These are phyloP conservation scores for Ustilago sp. DNA, from an alignment of 1,284 basidiomycete species.

Conservation along the genomic window DNA sequence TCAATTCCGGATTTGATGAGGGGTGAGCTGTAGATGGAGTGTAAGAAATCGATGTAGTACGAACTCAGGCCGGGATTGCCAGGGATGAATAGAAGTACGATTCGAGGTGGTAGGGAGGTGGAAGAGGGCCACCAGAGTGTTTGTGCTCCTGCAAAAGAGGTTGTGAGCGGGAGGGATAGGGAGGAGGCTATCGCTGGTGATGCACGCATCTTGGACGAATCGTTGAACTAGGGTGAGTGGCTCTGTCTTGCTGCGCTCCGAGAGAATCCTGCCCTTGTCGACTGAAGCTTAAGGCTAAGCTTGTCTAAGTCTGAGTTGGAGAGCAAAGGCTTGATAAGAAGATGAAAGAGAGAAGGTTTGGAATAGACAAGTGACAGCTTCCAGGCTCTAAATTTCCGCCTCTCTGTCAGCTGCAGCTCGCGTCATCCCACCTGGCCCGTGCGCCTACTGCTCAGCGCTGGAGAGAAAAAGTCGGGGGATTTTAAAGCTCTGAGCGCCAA, in stretches of 20 bases:
- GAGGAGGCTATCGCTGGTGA: constrained; percentile 24
- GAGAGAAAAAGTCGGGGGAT: constrained; percentile 3
- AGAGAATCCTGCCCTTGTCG: neutral
- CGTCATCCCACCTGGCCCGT: constrained; percentile 7
- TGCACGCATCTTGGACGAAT: constrained; percentile 12
- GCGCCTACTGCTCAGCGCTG: neutral
- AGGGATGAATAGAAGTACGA: constrained; percentile 57
- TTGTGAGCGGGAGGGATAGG: constrained; percentile 36
- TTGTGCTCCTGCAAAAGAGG: constrained; percentile 47
- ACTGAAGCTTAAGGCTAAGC: neutral
- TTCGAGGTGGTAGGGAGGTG: constrained; percentile 17
- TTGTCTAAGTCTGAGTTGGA: neutral
- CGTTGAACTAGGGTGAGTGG: no score
- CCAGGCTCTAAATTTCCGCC: neutral
- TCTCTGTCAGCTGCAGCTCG: neutral
- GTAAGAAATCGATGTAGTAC: constrained; percentile 58
- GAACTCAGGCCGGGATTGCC: constrained; percentile 58
- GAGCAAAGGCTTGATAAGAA: no score
- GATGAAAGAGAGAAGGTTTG: neutral
- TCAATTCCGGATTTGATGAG: constrained; percentile 29
- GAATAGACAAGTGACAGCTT: neutral
- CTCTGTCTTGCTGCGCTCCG: no score
- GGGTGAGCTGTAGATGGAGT: constrained; percentile 29
- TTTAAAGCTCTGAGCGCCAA: neutral
- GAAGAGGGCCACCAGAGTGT: constrained; percentile 50